Conservation (phyloP, 208 protist species). For the Naegleria fowleri region DNA sequence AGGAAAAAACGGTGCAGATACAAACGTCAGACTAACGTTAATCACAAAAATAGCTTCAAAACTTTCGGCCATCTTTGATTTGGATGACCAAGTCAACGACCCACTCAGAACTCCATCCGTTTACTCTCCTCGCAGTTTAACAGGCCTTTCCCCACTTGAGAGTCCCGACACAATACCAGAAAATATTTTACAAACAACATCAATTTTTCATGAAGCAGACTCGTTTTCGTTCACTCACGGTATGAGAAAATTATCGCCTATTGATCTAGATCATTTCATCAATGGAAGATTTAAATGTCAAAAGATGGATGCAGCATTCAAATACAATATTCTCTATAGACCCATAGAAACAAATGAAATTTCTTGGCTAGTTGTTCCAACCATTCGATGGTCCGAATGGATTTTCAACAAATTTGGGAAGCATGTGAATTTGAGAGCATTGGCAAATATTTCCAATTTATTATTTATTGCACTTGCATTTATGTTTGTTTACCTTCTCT, state of each 20-base stretch:
- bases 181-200: background rate
- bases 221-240: background rate
- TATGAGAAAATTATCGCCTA: background rate
- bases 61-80: background rate
- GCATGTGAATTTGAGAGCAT: background rate
- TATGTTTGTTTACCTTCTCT: background rate
- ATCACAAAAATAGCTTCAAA: background rate
- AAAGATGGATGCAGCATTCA: background rate
- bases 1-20: background rate
- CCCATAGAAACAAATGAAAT: background rate
- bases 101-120: background rate
- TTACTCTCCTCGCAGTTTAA: background rate
- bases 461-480: background rate
- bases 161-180: background rate
- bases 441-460: constrained; percentile 7
- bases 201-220: background rate
- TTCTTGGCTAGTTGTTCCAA: background rate
- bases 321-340: background rate
- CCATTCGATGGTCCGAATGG: background rate
- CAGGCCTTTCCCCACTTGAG: background rate
- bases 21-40: background rate
- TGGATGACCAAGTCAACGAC: background rate
- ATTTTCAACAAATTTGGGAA: background rate
- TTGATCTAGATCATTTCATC: background rate
- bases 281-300: background rate